Conservation (phyloP, 75 land plant species). For the Picea sitchensis region DNA sequence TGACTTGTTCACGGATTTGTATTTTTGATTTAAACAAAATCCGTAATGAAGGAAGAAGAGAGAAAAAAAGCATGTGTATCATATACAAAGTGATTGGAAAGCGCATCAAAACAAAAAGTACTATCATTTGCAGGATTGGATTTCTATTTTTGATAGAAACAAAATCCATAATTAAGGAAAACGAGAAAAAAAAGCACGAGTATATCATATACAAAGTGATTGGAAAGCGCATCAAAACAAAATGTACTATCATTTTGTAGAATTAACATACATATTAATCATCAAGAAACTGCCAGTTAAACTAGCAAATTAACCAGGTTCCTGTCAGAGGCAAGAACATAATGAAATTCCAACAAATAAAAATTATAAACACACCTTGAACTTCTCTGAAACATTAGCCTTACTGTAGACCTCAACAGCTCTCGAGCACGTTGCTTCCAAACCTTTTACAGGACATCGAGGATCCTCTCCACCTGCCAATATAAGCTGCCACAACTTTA, state of each 20-base stretch:
- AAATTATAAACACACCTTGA: conserved; percentile 47
- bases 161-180: not conserved
- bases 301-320: not conserved
- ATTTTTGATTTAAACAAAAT: not conserved
- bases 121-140: not conserved
- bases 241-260: not conserved
- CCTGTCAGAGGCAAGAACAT: not conserved
- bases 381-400: conserved; percentile 44
- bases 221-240: not conserved
- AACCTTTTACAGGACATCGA: conserved; percentile 75
- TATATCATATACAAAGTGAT: not conserved
- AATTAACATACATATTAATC: not conserved
- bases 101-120: not conserved
- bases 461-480: conserved; percentile 67
- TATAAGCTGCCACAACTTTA: not conserved
- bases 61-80: not conserved
- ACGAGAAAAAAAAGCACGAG: not conserved
- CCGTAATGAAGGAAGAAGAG: not conserved
- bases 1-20: not conserved
- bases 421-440: conserved; percentile 32
- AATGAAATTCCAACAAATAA: not conserved
- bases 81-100: not conserved
- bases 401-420: conserved; percentile 37
- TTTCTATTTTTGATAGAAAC: not conserved
- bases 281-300: not conserved